Conservation (phyloP, 2,329 filamentous ascomycete genomes). For the Diplodia corticola region DNA sequence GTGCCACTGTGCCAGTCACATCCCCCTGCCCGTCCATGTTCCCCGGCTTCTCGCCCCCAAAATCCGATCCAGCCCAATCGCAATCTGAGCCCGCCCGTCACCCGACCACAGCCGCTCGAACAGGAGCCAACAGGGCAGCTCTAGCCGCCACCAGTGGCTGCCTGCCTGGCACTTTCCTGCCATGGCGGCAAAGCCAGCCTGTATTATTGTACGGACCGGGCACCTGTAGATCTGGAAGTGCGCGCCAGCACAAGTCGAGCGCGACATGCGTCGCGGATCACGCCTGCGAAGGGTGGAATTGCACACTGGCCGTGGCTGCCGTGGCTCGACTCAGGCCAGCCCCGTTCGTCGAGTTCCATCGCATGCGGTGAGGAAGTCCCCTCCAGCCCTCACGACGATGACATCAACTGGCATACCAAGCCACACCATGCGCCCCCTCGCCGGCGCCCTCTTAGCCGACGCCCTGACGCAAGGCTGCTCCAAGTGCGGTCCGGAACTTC, state of each 20-base stretch:
- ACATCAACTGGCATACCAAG: not conserved
- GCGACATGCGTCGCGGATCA: not conserved
- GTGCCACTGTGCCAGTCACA: no score
- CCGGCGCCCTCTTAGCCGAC: not conserved
- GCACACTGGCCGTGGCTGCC: not conserved
- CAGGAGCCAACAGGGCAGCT: not conserved
- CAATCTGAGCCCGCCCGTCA: conserved; percentile 3
- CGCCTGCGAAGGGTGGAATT: not conserved
- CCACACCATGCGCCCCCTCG: not conserved
- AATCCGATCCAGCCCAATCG: not conserved
- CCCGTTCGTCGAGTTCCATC: not conserved
- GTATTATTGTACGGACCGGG: no score
- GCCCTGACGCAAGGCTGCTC: not conserved
- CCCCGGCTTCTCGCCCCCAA: conserved; percentile 11
- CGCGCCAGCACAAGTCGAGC: no score
- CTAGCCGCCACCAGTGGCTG: not conserved
- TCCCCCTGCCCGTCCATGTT: not conserved
- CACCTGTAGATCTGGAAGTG: not conserved
- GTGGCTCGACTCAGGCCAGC: not conserved
- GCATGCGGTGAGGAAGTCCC: not conserved
- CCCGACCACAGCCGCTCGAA: conserved; percentile 4
- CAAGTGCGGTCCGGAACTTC: not conserved
- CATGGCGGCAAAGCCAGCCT: not conserved
- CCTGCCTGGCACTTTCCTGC: not conserved
- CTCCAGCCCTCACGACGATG: not conserved